phyloP scores from a whole-genome alignment of 164 flowering plant genomes.

The Magnolia sinica region DNA sequence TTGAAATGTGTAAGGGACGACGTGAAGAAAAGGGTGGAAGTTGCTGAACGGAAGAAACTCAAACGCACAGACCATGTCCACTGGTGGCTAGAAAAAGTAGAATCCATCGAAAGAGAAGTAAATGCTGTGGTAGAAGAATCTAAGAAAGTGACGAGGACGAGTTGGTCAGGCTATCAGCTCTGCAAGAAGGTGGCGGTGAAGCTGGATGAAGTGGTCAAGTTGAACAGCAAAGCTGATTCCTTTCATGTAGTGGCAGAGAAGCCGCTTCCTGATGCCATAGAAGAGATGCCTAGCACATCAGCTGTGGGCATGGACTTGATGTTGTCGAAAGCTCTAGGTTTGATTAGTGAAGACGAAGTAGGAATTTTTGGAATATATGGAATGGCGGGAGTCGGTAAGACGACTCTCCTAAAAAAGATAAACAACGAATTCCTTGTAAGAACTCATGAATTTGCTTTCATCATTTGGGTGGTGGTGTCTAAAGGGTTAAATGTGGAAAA shows the following conservation, averaged over 20 bases:
- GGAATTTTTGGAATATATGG: slow-evolving; percentile 11
- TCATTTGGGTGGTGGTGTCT: slow-evolving; percentile 1
- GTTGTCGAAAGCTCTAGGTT: neutral
- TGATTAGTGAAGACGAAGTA: neutral
- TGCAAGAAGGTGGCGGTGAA: neutral
- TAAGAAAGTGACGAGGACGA: neutral
- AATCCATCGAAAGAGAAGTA: neutral
- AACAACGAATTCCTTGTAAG: neutral
- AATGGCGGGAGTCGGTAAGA: slow-evolving; percentile 15
- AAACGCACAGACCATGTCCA: neutral
- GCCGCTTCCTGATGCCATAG: neutral
- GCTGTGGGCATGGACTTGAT: neutral
- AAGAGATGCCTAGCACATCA: neutral
- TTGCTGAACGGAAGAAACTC: neutral
- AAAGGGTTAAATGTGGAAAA: neutral
- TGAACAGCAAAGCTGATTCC: neutral
- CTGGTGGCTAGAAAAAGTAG: neutral
- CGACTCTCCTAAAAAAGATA: slow-evolving; percentile 2
- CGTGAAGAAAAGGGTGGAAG: neutral
- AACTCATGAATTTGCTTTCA: neutral
- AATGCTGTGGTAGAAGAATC: neutral
- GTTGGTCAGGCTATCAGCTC: neutral
- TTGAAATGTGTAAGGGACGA: neutral
- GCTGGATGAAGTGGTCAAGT: neutral
- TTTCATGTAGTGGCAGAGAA: neutral